Conservation (phyloP, 139 green algal genomes). For the Tetradesmus lagerheimii region DNA sequence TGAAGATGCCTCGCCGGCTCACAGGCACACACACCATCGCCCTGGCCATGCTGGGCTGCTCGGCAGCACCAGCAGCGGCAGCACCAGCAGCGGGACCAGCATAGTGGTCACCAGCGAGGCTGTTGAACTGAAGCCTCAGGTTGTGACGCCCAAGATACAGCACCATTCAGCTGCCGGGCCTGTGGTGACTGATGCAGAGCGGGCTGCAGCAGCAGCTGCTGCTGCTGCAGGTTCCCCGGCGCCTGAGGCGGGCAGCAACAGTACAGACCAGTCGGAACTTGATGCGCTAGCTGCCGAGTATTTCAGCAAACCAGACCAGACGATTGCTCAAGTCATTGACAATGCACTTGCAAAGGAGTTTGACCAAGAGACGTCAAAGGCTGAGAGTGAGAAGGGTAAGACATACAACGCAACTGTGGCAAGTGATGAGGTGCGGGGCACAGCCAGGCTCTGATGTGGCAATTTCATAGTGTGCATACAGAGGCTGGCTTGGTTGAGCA, state of each 20-base stretch:
- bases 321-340: slow-evolving; percentile 68
- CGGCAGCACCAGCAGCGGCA: background rate
- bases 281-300: background rate
- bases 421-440: slow-evolving; percentile 56
- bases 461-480: too few relatives aligned
- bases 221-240: background rate
- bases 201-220: background rate
- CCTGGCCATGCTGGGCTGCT: background rate
- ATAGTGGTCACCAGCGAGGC: slow-evolving; percentile 16
- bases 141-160: background rate
- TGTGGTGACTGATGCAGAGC: background rate
- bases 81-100: background rate
- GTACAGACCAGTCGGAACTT: background rate
- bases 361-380: slow-evolving; percentile 58
- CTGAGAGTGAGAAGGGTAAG: slow-evolving; percentile 65
- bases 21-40: background rate
- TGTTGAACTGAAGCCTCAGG: background rate
- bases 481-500: background rate
- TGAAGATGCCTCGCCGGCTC: background rate
- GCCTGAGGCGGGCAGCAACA: background rate
- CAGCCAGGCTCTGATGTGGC: background rate
- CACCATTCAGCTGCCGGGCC: background rate
- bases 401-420: slow-evolving; percentile 74
- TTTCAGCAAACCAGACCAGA: slow-evolving; percentile 3
- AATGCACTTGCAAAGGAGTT: slow-evolving; percentile 80